phyloP scores from a whole-genome alignment of 1,284 basidiomycete species.

The Megacollybia platyphylla region DNA sequence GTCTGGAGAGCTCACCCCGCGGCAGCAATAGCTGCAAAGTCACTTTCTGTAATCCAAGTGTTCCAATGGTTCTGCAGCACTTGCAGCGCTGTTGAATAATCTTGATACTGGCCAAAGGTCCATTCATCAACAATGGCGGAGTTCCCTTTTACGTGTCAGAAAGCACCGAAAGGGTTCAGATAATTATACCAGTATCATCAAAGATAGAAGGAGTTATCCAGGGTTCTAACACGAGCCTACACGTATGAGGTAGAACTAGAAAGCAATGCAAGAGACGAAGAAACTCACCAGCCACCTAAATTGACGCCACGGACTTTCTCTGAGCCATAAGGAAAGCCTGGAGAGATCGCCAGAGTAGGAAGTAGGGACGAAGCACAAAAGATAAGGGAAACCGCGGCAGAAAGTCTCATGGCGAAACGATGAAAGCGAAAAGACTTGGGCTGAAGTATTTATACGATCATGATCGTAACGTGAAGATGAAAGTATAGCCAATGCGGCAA shows the following conservation, averaged over 20 bases:
- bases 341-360: conserved; percentile 16
- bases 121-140: conserved; percentile 67
- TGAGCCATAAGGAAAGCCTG: conserved; percentile 39
- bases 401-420: background rate
- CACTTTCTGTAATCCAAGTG: conserved; percentile 60
- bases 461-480: too few relatives aligned
- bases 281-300: conserved; percentile 71
- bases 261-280: conserved; percentile 36
- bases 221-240: conserved; percentile 19
- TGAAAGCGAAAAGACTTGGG: background rate
- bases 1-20: conserved; percentile 55
- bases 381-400: background rate
- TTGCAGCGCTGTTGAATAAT: conserved; percentile 29
- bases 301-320: conserved; percentile 63
- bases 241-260: background rate
- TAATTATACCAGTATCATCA: conserved; percentile 41
- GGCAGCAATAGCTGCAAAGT: background rate
- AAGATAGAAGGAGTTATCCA: conserved; percentile 87
- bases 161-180: background rate
- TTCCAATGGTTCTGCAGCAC: conserved; percentile 66
- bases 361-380: conserved; percentile 12
- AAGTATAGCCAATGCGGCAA: too few relatives aligned
- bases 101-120: conserved; percentile 66
- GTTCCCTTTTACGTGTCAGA: conserved; percentile 10
- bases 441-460: too few relatives aligned